Conservation (phyloP, 495 filamentous ascomycete species). For the Terfezia boudieri region DNA sequence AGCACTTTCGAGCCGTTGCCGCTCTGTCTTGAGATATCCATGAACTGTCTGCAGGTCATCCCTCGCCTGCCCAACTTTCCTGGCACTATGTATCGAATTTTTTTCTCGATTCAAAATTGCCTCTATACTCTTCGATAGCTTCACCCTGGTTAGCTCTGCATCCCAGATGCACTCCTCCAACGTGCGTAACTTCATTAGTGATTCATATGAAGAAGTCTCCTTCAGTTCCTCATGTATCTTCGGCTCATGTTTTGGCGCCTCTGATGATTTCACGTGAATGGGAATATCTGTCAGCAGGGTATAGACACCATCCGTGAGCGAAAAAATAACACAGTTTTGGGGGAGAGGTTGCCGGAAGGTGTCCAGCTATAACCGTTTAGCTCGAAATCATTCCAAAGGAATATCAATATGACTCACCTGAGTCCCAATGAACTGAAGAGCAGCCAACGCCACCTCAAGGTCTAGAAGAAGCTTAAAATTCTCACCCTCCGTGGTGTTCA, state of each 20-base stretch:
- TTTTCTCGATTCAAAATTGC: slow-evolving; percentile 28
- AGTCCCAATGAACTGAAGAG: too few species aligned
- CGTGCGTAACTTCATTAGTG: slow-evolving; percentile 69
- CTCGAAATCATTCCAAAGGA: slow-evolving; percentile 11
- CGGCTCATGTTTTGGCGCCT: neutral
- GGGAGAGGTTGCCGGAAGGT: slow-evolving; percentile 59
- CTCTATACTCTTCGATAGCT: slow-evolving; percentile 56
- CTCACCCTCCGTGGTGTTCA: slow-evolving; percentile 30
- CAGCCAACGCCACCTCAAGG: slow-evolving; percentile 40
- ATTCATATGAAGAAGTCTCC: slow-evolving; percentile 64
- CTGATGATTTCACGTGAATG: slow-evolving; percentile 3
- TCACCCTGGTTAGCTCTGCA: slow-evolving; percentile 53
- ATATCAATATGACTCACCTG: too few species aligned
- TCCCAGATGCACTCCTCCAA: slow-evolving; percentile 87
- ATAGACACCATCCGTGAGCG: slow-evolving; percentile 75
- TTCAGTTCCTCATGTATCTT: neutral
- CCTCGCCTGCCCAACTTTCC: neutral
- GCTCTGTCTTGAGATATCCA: slow-evolving; percentile 31
- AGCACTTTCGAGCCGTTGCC: slow-evolving; percentile 30
- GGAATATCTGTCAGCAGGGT: slow-evolving; percentile 42
- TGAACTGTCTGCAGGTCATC: slow-evolving; percentile 5
- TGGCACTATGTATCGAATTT: slow-evolving; percentile 1
- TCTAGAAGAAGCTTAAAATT: slow-evolving; percentile 49
- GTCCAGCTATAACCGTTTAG: slow-evolving; percentile 20
- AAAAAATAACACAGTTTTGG: slow-evolving; percentile 65